Conservation (phyloP, 768 basidiomycete genomes). For the Kwoniella sp. region DNA sequence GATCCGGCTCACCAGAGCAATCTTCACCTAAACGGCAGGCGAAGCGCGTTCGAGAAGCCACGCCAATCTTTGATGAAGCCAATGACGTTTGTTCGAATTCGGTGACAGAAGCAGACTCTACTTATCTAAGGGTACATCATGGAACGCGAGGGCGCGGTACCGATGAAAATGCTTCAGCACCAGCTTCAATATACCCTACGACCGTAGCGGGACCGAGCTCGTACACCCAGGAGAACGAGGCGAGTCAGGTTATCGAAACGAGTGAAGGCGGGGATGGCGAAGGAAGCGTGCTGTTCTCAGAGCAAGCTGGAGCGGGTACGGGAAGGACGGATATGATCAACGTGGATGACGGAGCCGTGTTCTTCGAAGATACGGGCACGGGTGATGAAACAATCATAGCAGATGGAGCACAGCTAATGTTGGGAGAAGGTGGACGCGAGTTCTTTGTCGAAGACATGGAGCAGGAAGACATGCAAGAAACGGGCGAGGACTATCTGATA, state of each 20-base stretch:
- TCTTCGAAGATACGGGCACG: conserved; percentile 5
- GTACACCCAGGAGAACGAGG: conserved; percentile 7
- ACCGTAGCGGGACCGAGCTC: conserved; percentile 22
- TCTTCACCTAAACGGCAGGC: not conserved
- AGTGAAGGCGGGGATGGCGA: conserved; percentile 20
- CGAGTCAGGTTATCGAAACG: conserved; percentile 3
- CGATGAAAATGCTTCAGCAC: conserved; percentile 18
- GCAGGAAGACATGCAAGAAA: not conserved
- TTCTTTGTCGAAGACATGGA: not conserved
- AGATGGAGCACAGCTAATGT: not conserved
- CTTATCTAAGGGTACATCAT: not conserved
- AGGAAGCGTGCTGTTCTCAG: conserved; percentile 24
- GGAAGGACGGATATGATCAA: conserved; percentile 6
- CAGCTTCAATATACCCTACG: conserved; percentile 9
- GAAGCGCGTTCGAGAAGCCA: conserved; percentile 17
- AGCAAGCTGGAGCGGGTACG: conserved; percentile 13
- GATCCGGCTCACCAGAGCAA: not conserved
- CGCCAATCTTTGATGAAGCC: conserved; percentile 18
- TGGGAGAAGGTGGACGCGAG: not conserved
- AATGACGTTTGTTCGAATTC: not conserved
- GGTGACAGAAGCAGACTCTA: not conserved
- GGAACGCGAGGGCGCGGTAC: not conserved
- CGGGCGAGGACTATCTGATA: not conserved
- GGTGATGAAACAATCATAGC: not conserved
- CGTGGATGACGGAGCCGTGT: conserved; percentile 6